Evolutionary conservation across 129 eudicot genomes (phyloP), one percentile per base, ranked within the genome.

Genomic region (Heracleum sosnowskyi): DNA sequence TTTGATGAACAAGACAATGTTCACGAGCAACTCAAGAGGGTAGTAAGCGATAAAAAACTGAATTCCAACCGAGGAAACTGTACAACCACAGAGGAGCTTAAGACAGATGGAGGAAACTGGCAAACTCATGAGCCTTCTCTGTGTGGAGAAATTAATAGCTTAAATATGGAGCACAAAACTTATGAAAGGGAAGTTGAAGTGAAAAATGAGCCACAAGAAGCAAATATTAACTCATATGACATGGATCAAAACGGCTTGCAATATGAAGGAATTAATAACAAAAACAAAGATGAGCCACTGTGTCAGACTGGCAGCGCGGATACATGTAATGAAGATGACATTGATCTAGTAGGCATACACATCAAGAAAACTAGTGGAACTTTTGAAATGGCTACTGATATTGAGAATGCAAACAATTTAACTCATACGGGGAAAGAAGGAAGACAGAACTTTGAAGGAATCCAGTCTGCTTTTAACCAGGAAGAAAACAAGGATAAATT

Each of bases 61-160:
- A 79, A 75, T 39, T 49, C 26, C 79, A 81, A 80, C 63, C 64
- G 75, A 79, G 85, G 66, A 66, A 49, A 28, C 74, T 78, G 49
- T 74, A 68, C 75, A 7, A 9, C 28, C 40, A 17, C 17, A 31
- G 79, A 79, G 78, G 77, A 70, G 69, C 82, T 83, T 78, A 81
- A 84, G 83, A 76, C 73, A 71, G 81, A 89, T 80, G 83, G 82
- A 79, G 89, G 57, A 74, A 80, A 72, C 69, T 47, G 62, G 74
- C 80, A 80, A 78, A 79, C 80, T 84, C 78, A 57, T 51, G 83
- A 79, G 55, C 69, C 82, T 66, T 34, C 49, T 82, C 45, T 41
- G 28, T 45, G 70, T 29, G 85, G 36, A 29, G 82, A 76, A 29
- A 26, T 79, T 39, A 77, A 28, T 77, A 72, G 64, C 62, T 13